Conservation (phyloP, 768 basidiomycete genomes). For the Mycena filopes region DNA sequence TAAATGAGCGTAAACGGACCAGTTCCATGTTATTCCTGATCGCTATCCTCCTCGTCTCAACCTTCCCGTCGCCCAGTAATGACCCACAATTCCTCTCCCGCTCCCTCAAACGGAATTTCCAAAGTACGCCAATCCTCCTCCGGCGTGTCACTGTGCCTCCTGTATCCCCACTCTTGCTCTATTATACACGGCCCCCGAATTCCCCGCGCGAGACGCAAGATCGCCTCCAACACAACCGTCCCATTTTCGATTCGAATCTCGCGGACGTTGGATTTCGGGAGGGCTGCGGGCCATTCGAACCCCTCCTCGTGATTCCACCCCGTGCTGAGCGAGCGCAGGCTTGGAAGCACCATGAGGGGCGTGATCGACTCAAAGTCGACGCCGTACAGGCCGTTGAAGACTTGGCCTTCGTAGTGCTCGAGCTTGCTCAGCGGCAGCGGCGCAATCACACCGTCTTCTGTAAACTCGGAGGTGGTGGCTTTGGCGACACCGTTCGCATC, state of each 20-base stretch:
- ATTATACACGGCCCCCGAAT: slow-evolving; percentile 11
- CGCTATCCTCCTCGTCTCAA: too few species aligned
- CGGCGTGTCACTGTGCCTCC: not conserved
- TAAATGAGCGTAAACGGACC: too few species aligned
- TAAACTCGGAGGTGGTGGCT: not conserved
- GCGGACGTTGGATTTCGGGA: not conserved
- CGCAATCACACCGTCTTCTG: too few species aligned
- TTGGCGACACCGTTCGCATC: not conserved
- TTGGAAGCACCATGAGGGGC: slow-evolving; percentile 10
- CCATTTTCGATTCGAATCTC: not conserved
- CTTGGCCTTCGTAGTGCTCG: not conserved
- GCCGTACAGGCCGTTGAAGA: not conserved
- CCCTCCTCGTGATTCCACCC: slow-evolving; percentile 3
- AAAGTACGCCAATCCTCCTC: not conserved
- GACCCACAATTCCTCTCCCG: not conserved
- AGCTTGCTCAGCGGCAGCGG: slow-evolving; percentile 5
- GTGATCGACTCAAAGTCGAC: slow-evolving; percentile 13
- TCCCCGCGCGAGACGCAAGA: not conserved
- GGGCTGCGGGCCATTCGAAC: slow-evolving; percentile 8
- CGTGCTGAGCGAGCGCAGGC: slow-evolving; percentile 1
- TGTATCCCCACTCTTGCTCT: not conserved
- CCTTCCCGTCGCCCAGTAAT: too few species aligned
- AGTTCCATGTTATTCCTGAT: too few species aligned
- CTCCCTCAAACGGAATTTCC: not conserved
- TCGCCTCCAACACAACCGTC: not conserved